Evolutionary conservation across 768 basidiomycete species (phyloP), one percentile per base, ranked within the genome.

Genomic region (Agaricus blazei): DNA sequence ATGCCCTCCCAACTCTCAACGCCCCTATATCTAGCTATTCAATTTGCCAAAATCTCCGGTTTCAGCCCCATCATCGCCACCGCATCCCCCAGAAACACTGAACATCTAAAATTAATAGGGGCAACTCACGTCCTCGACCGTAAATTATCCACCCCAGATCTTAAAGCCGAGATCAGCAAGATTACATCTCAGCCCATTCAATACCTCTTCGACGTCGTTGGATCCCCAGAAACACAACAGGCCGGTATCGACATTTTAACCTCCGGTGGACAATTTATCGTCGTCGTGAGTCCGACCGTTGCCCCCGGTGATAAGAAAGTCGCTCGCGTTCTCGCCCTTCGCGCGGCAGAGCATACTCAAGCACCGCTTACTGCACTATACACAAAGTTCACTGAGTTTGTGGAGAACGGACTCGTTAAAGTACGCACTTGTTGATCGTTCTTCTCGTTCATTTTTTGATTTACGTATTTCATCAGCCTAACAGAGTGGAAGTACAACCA

Each of bases 51-150:
- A 48, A 49, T 72, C 23, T 72, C 75, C 1, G 76, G 75, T 1
- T 76, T 76, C 61, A 64, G 65, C 28, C 74, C 73, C 8, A 72
- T 78, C 49, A 74, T 78, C 34, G 59, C 70, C 49, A 75, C 68
- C 2, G 65, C 75, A 4, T 74, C 70, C 6, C 61, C 52, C n/a
- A 56, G 62, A 14, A 67, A 74, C 36, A 56, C 65, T 34, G 54
- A 62, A 0, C 57, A 57, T n/a, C 65, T 77, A 42, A 69, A 69
- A 58, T 66, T 65, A 1, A 64, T 78, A 19, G 76, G 77, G 6
- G 76, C 73, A 5, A 75, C 75, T 1, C 53, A 73, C 27, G 64
- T 77, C 27, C 57, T 77, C 34, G 68, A 74, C 49, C 60, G 66
- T 4, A 57, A 61, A 15, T 56, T 61, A 61, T 44, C 59, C 2